Percentiles rank a stretch among this genome's conserved stretches.
phyloP scores from a whole-genome alignment of 176 grass and related monocot genomes.

The Metroxylon sagu region DNA sequence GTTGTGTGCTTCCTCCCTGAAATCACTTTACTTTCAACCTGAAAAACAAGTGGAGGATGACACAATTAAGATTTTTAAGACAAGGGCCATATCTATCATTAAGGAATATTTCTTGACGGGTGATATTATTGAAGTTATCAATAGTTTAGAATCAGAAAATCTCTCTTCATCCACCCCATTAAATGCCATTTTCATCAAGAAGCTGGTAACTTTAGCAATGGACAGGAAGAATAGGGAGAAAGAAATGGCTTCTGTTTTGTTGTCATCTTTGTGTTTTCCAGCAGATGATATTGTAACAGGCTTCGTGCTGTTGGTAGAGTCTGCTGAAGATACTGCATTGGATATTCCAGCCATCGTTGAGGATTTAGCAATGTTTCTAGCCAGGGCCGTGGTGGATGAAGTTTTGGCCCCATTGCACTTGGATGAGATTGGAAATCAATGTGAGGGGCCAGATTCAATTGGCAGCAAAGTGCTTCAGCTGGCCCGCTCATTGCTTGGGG shows the following conservation, averaged over 20 bases:
- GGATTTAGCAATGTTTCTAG: conserved; percentile 69
- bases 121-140: conserved; percentile 32
- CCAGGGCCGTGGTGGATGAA: conserved; percentile 63
- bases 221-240: conserved; percentile 72
- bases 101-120: conserved; percentile 52
- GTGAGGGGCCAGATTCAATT: not conserved
- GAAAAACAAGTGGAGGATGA: conserved; percentile 29
- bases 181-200: conserved; percentile 60
- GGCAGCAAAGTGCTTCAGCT: conserved; percentile 36
- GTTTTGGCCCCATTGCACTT: conserved; percentile 60
- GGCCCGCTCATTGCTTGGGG: conserved; percentile 36
- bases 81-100: conserved; percentile 15
- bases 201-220: conserved; percentile 52
- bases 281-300: conserved; percentile 50
- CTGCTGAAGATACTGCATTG: conserved; percentile 60
- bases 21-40: conserved; percentile 23
- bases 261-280: conserved; percentile 56
- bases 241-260: conserved; percentile 63
- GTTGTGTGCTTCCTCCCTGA: conserved; percentile 43
- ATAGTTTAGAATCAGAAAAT: conserved; percentile 36
- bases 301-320: conserved; percentile 50
- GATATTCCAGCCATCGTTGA: conserved; percentile 58
- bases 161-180: conserved; percentile 17
- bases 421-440: conserved; percentile 24
- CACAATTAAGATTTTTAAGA: conserved; percentile 31